Conservation (phyloP, 306 rosid species). For the Vigna reflexopilosa region DNA sequence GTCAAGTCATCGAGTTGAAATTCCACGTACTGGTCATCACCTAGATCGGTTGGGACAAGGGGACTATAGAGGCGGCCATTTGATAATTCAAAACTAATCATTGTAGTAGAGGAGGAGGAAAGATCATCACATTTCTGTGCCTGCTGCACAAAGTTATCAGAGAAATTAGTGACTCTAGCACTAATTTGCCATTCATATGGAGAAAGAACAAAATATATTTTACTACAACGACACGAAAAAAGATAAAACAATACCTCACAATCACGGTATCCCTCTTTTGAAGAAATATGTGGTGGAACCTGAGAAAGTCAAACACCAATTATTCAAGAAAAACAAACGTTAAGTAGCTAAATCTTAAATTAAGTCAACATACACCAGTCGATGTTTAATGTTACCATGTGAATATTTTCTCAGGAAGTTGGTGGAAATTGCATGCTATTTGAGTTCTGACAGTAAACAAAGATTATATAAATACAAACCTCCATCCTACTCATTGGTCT, state of each 20-base stretch:
- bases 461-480: slow-evolving; percentile 58
- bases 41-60: slow-evolving; percentile 64
- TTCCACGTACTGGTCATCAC: slow-evolving; percentile 85
- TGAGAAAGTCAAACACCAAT: slow-evolving; percentile 42
- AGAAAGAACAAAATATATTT: slow-evolving; percentile 1
- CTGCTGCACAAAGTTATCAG: slow-evolving; percentile 55
- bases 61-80: slow-evolving; percentile 70
- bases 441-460: slow-evolving; percentile 12
- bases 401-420: background rate
- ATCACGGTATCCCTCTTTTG: slow-evolving; percentile 51
- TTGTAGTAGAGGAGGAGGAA: slow-evolving; percentile 75
- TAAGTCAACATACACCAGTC: no score
- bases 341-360: no score
- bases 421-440: background rate
- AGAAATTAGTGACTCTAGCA: slow-evolving; percentile 21
- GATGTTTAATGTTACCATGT: background rate
- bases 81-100: slow-evolving; percentile 92
- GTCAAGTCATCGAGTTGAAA: slow-evolving; percentile 78
- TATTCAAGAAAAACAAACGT: background rate
- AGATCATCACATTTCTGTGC: slow-evolving; percentile 57
- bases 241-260: slow-evolving; percentile 51
- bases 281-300: slow-evolving; percentile 69
- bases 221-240: background rate
- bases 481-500: slow-evolving; percentile 87
- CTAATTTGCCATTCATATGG: background rate